Evolutionary conservation across 495 filamentous ascomycete genomes (phyloP).

Genomic region (Chaetomium tenue): DNA sequence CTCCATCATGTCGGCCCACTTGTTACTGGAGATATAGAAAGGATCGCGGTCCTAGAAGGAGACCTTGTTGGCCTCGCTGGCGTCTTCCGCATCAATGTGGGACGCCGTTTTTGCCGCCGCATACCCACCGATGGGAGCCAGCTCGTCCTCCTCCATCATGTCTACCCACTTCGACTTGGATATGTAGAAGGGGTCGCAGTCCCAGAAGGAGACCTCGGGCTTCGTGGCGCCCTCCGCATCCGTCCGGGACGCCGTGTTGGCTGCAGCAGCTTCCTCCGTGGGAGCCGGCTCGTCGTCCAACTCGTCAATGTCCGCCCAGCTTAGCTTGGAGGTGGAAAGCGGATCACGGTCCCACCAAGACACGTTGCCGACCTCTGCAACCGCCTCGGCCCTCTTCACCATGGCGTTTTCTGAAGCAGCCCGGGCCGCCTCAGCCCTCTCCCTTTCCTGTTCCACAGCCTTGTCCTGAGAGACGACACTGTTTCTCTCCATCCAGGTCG

Average conservation of each 20-base stretch:
- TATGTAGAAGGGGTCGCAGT: neutral
- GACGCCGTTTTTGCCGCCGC: too few species aligned
- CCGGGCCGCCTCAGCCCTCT: neutral
- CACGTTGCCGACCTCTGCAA: neutral
- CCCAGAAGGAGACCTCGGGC: neutral
- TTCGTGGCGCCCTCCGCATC: neutral
- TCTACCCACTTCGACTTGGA: too few species aligned
- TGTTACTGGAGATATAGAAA: neutral
- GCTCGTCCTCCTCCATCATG: too few species aligned
- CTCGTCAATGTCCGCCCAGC: too few species aligned
- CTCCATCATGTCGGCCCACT: constrained; percentile 2
- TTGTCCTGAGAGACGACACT: neutral
- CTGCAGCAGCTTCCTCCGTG: neutral
- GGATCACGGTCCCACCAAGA: neutral
- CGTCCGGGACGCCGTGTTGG: neutral
- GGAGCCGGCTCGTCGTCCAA: too few species aligned
- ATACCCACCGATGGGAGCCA: too few species aligned
- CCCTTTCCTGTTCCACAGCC: neutral
- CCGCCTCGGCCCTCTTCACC: neutral
- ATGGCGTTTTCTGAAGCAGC: too few species aligned
- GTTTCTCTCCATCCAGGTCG: neutral
- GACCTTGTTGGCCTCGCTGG: neutral
- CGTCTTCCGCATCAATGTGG: too few species aligned
- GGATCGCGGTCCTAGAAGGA: constrained; percentile 3
- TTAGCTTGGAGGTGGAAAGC: too few species aligned